Base-by-base conservation (phyloP, 345 rosid genomes). In the Geranium brycei region DNA sequence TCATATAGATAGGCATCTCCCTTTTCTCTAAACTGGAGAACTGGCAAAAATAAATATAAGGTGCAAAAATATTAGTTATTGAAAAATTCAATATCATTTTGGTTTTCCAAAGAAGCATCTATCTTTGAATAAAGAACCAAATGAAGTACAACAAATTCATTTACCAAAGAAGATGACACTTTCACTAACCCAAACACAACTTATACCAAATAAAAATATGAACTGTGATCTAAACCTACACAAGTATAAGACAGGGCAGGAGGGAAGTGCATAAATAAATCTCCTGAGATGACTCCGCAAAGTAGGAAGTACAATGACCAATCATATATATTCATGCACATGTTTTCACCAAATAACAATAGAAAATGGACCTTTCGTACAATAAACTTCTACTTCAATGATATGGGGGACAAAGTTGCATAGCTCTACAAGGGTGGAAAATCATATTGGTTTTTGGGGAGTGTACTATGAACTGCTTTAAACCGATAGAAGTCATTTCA, bases 1-100 rank as follows among this genome's bases (percentile, higher is more conserved):
- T 90, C 99, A 58, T 83, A 93, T 40, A 93, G 68, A 69, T 82
- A 93, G 0, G 99, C 95, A 58, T 69, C 84, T 61, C 99, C 97
- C 32, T 73, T 83, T 68, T 82, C 80, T 62, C 86, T 93, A 74
- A 86, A 91, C 80, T 93, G 97, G 72, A 93, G 79, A 76, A 88
- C 99, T 93, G 69, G 40, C 28, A 71, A 72, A 68, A 41, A 64
- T 35, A 69, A 31, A 69, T 19, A 23, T 72, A 64, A 51, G n/a
- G 38, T 67, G 41, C 41, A 35, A 35, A 35, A 35, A 17, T 5
- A 67, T 17, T n/a, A 17, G 28, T 19, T 18, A 41, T 60, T 63
- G 59, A 64, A 7, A 63, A 35, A 7, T 64, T 57, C 68, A 67
- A 10, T 5, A 16, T 53, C 51, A 60, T 60, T 60, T 19, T 10